phyloP scores from a whole-genome alignment of 352 stramenopile genomes.

The Pythium aquatile region DNA sequence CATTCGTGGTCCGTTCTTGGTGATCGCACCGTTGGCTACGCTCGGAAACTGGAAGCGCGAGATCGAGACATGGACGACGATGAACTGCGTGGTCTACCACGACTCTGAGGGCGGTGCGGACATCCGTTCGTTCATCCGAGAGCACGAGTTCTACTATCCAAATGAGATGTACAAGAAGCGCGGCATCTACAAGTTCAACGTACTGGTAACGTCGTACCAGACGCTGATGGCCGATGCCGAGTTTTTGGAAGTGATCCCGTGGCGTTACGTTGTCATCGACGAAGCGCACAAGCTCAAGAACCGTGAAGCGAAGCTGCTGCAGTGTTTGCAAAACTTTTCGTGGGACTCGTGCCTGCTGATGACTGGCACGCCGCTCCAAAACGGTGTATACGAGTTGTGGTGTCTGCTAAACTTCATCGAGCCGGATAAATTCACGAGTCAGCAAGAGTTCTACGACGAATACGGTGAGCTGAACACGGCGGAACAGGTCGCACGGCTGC shows the following conservation, averaged over 20 bases:
- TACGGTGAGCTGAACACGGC: conserved; percentile 96
- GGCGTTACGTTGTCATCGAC: conserved; percentile 98
- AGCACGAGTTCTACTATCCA: conserved; percentile 97
- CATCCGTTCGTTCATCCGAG: conserved; percentile 90
- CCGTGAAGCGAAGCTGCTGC: conserved; percentile 91
- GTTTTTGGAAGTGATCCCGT: conserved; percentile 91
- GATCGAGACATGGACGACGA: conserved; percentile 98
- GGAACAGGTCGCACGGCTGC: conserved; percentile 95
- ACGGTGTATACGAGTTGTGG: conserved; percentile 99
- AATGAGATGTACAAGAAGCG: conserved; percentile 71
- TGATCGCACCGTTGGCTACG: conserved; percentile 97
- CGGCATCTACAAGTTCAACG: conserved; percentile 93
- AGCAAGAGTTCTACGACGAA: conserved; percentile 95
- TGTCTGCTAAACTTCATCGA: conserved; percentile 99
- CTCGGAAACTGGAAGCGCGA: conserved; percentile 99
- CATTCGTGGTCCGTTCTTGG: conserved; percentile 95
- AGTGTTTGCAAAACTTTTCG: conserved; percentile 83
- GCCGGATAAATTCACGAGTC: conserved; percentile 91
- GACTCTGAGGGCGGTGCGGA: conserved; percentile 92
- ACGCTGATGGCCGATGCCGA: conserved; percentile 94
- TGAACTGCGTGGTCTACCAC: conserved; percentile 99
- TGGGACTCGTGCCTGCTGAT: conserved; percentile 94
- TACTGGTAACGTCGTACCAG: conserved; percentile 98
- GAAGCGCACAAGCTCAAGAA: conserved; percentile 99
- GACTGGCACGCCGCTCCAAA: conserved; percentile 98